Evolutionary conservation across 2,329 filamentous ascomycete species (phyloP).

Genomic region (Ophiostoma populinum): DNA sequence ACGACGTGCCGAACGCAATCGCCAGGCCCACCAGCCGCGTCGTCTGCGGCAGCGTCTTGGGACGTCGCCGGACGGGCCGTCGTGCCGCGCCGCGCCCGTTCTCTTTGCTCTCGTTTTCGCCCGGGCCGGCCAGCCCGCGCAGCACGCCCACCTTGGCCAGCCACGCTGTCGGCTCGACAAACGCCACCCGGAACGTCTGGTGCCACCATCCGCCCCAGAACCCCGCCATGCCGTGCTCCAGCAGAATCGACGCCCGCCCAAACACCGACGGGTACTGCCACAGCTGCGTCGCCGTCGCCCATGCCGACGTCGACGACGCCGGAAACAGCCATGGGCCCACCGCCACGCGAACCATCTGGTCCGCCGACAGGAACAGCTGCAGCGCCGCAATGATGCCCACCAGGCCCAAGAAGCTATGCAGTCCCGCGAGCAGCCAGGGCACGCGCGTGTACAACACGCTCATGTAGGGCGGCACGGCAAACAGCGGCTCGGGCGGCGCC

Average conservation of each 20-base stretch:
- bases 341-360: constrained; percentile 11
- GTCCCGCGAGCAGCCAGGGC: background rate
- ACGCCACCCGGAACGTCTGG: constrained; percentile 65
- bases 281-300: constrained; percentile 25
- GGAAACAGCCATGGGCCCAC: constrained; percentile 2
- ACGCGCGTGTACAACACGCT: background rate
- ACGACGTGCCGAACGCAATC: constrained; percentile 48
- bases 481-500: constrained; percentile 13
- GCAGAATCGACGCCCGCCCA: constrained; percentile 35
- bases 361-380: constrained; percentile 37
- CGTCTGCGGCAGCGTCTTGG: background rate
- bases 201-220: constrained; percentile 87
- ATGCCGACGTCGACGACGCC: constrained; percentile 24
- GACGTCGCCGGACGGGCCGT: background rate
- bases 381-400: constrained; percentile 42
- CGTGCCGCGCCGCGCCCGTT: background rate
- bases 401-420: constrained; percentile 39
- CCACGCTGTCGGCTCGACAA: constrained; percentile 40
- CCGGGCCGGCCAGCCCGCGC: constrained; percentile 14
- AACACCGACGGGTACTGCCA: constrained; percentile 38
- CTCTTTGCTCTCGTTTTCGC: background rate
- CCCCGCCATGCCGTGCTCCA: constrained; percentile 56
- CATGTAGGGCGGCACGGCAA: constrained; percentile 25
- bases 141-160: constrained; percentile 25
- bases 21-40: constrained; percentile 10